phyloP scores from a whole-genome alignment of 495 filamentous ascomycete genomes.

The Penicillium waksmanii region DNA sequence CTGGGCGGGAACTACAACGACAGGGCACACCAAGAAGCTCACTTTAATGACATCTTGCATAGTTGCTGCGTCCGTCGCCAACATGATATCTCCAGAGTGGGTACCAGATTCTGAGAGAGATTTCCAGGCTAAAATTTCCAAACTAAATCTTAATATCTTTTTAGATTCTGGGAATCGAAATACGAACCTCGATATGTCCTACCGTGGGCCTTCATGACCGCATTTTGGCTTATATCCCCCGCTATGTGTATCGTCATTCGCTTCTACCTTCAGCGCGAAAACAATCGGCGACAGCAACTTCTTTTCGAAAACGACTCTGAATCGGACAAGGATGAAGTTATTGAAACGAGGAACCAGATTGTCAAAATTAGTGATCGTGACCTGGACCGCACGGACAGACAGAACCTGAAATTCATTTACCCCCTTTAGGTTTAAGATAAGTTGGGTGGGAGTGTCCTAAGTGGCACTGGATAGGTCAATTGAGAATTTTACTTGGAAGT shows the following conservation, averaged over 20 bases:
- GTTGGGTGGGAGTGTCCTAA: too few relatives aligned
- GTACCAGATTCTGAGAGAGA: neutral
- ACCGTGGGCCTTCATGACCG: slow-evolving; percentile 16
- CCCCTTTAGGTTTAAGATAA: slow-evolving; percentile 6
- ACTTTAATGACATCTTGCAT: slow-evolving; percentile 15
- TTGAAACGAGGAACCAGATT: neutral
- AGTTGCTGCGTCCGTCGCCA: slow-evolving; percentile 12
- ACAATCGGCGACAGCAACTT: slow-evolving; percentile 1
- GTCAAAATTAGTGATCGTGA: slow-evolving; percentile 10
- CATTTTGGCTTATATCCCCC: slow-evolving; percentile 15
- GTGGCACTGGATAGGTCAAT: too few relatives aligned
- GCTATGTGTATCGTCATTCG: slow-evolving; percentile 18
- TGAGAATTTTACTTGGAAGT: too few relatives aligned
- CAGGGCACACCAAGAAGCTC: slow-evolving; percentile 15
- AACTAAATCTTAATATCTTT: neutral
- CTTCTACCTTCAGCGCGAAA: slow-evolving; percentile 14
- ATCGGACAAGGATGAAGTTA: slow-evolving; percentile 10
- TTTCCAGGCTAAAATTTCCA: neutral
- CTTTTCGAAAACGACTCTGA: slow-evolving; percentile 1
- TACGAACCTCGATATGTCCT: slow-evolving; percentile 11
- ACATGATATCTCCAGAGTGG: slow-evolving; percentile 19
- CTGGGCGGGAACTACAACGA: slow-evolving; percentile 16
- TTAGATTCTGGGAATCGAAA: slow-evolving; percentile 16
- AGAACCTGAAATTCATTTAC: slow-evolving; percentile 10
- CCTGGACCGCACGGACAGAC: slow-evolving; percentile 4